A percentile compares a stretch with the other conserved stretches of the same genome.
These are phyloP conservation scores for Priceomyces carsonii DNA, from an alignment of 805 yeast species.

Conservation along the genomic window DNA sequence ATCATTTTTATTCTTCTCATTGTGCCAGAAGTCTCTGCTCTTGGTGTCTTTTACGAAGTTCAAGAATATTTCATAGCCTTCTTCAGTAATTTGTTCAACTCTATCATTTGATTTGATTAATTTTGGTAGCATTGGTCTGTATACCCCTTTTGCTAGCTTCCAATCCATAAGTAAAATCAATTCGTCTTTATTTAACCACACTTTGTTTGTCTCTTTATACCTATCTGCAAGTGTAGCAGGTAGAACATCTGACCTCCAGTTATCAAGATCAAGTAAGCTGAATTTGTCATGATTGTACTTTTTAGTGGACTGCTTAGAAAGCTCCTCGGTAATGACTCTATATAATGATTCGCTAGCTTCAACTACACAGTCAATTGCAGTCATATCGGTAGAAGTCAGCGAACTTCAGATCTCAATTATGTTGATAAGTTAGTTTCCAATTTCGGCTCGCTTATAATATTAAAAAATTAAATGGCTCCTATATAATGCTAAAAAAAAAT, in stretches of 20 bases:
- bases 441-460: too few species aligned
- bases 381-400: constrained; percentile 3
- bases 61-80: constrained; percentile 21
- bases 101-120: constrained; percentile 37
- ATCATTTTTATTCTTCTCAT: constrained; percentile 3
- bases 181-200: constrained; percentile 41
- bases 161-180: constrained; percentile 46
- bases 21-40: constrained; percentile 5
- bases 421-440: too few species aligned
- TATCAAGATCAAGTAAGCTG: constrained; percentile 35
- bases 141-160: constrained; percentile 48
- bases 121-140: constrained; percentile 45
- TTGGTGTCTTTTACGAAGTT: constrained; percentile 8
- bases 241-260: constrained; percentile 33
- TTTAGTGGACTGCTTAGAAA: constrained; percentile 26
- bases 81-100: constrained; percentile 30
- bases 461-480: too few species aligned
- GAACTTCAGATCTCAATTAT: neutral
- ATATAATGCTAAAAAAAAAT: too few species aligned
- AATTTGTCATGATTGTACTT: constrained; percentile 23
- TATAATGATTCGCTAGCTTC: constrained; percentile 27
- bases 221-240: constrained; percentile 29
- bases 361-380: constrained; percentile 6
- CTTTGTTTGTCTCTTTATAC: constrained; percentile 15
- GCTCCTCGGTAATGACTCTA: constrained; percentile 23